Evolutionary conservation across 2,329 filamentous ascomycete species (phyloP).

Genomic region (Fusarium mundagurra): DNA sequence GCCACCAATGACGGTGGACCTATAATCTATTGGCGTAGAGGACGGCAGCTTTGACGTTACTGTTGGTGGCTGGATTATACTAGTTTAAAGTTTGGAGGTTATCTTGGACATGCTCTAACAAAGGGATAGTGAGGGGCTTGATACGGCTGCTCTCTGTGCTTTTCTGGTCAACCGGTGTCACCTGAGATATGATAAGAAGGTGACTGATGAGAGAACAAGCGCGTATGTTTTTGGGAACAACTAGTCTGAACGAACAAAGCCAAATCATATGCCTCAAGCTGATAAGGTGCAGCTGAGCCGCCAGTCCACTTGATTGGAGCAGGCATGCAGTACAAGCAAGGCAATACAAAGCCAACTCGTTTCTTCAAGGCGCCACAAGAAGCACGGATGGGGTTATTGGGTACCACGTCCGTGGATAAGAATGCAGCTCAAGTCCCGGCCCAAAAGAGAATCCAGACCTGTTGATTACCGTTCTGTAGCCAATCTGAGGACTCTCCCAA

Average conservation of each 20-base stretch:
- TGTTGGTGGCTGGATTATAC: not conserved
- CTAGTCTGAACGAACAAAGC: not conserved
- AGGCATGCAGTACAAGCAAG: not conserved
- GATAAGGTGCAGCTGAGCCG: conserved; percentile 1
- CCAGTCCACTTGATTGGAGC: not conserved
- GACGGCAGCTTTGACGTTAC: not conserved
- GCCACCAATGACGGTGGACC: not conserved
- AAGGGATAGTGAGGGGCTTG: not conserved
- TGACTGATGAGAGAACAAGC: not conserved
- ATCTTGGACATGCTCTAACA: not conserved
- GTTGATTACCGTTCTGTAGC: not conserved
- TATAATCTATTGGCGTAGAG: not conserved
- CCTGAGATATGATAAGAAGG: not conserved
- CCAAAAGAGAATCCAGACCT: conserved; percentile 2
- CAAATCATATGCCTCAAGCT: not conserved
- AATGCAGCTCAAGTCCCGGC: conserved; percentile 6
- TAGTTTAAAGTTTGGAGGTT: not conserved
- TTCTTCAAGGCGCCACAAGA: conserved; percentile 4
- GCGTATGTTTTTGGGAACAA: not conserved
- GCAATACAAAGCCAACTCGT: not conserved
- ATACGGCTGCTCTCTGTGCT: not conserved
- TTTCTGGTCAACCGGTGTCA: not conserved
- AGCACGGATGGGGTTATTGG: conserved; percentile 24
- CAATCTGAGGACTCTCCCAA: conserved; percentile 23
- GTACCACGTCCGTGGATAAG: conserved; percentile 13